Evolutionary conservation across 371 early-diverging fungal genomes (phyloP).

Genomic region (Apophysomyces variabilis): DNA sequence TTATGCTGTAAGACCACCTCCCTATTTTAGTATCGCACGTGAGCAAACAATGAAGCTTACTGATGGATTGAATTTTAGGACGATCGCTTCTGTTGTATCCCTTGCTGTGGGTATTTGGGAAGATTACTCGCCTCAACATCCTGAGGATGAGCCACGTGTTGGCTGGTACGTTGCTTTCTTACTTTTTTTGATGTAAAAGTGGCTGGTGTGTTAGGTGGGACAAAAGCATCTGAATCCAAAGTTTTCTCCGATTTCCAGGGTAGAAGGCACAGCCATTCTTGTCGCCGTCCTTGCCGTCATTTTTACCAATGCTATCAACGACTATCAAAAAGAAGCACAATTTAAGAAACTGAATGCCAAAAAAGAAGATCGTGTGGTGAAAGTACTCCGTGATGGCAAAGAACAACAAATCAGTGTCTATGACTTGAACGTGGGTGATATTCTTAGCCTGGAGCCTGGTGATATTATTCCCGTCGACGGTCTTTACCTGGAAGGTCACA

Average conservation of each 20-base stretch:
- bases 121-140: conserved; percentile 66
- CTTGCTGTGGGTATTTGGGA: conserved; percentile 77
- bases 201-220: conserved; percentile 3
- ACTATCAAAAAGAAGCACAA: conserved; percentile 94
- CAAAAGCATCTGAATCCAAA: conserved; percentile 13
- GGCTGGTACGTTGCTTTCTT: conserved; percentile 57
- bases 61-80: conserved; percentile 32
- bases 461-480: conserved; percentile 93
- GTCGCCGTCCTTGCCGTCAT: conserved; percentile 91
- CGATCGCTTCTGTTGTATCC: conserved; percentile 79
- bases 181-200: conserved; percentile 7
- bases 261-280: conserved; percentile 90
- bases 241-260: conserved; percentile 36
- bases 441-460: conserved; percentile 92
- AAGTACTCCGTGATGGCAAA: conserved; percentile 76
- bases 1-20: neutral
- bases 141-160: conserved; percentile 64
- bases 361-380: conserved; percentile 88
- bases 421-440: conserved; percentile 88
- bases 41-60: conserved; percentile 11
- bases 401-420: conserved; percentile 85
- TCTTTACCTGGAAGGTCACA: conserved; percentile 78
- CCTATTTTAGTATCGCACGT: conserved; percentile 2
- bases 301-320: conserved; percentile 92
- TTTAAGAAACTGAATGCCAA: conserved; percentile 92